Evolutionary conservation across 2,329 filamentous ascomycete species (phyloP), one percentile per base, ranked within the genome.

Genomic region (Claviceps digitariae): DNA sequence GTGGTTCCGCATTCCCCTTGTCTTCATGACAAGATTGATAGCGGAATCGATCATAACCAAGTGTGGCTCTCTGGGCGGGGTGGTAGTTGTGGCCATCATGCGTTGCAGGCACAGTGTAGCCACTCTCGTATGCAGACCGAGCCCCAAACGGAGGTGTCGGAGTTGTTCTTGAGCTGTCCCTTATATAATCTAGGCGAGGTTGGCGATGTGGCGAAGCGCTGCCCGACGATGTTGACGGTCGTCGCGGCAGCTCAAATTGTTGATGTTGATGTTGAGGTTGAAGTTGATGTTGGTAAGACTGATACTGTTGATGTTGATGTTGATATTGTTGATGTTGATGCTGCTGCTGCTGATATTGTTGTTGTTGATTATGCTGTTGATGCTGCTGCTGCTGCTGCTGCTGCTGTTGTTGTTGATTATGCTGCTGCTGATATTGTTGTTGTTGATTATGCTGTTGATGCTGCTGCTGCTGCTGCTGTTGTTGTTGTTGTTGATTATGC

Each of bases 151-250:
- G 71, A 13, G 76, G 75, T 6, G 77, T 77, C 2, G 74, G 68
- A 34, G 74, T 69, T 20, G 63, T 62, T 52, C 68, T 62, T 21
- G 62, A 54, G n/a, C 62, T 54, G 2, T 66, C 64, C 27, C 62
- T 61, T 29, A 62, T 60, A 0, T 59, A 55, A 21, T 67, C 66
- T 43, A 60, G 60, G 46, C 67, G 63, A 36, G 74, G 69, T 52
- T 78, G 76, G 2, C 73, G 69, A 51, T 79, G 77, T 1, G 77
- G 76, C 2, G 77, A 79, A 29, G 71, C 72, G 57, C 72, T 70
- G 23, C 72, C 71, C n/a, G 53, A 55, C 13, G 74, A 71, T 3
- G 77, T 79, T 20, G 75, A 75, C 2, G 77, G 77, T 13, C 76
- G 70, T 38, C 57, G 55, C 8, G 66, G 68, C 12, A 63, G 60